phyloP scores from a whole-genome alignment of 208 protist genomes.

The Trypanosoma platydactyli region DNA sequence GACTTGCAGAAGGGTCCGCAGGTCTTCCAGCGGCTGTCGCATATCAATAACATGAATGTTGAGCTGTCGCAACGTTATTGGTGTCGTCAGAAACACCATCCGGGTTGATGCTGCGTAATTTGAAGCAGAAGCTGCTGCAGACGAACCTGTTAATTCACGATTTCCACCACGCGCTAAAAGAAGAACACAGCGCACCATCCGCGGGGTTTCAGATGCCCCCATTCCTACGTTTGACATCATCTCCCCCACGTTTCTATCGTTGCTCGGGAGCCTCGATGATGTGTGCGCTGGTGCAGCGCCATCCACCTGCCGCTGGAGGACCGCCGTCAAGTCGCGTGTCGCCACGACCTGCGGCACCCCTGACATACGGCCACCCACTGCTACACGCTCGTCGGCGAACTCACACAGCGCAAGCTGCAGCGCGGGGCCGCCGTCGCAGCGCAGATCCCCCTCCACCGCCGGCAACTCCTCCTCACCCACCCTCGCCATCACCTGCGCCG shows the following conservation, averaged over 20 bases:
- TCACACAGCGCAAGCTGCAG: conserved; percentile 23
- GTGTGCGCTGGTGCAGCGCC: not conserved
- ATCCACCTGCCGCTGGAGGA: conserved; percentile 8
- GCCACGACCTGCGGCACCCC: conserved; percentile 5
- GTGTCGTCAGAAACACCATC: not conserved
- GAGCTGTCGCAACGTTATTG: conserved; percentile 55
- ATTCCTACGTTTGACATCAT: not conserved
- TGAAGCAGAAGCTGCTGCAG: not conserved
- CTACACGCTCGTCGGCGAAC: not conserved
- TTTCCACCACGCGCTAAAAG: conserved; percentile 5
- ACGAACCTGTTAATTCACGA: too few relatives aligned
- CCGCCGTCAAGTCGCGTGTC: conserved; percentile 7
- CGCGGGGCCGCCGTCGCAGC: not conserved
- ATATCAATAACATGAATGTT: conserved; percentile 70
- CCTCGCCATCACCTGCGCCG: not conserved
- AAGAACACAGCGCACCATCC: conserved; percentile 19
- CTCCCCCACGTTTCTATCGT: not conserved
- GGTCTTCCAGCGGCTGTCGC: conserved; percentile 48
- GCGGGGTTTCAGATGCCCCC: not conserved
- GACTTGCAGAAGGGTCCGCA: conserved; percentile 56
- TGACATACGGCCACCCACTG: not conserved
- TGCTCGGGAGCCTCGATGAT: not conserved
- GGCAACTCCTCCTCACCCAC: not conserved
- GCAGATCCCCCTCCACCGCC: not conserved
- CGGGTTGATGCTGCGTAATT: not conserved